Evolutionary conservation across 345 rosid species (phyloP).

Genomic region (Aethionema arabicum): DNA sequence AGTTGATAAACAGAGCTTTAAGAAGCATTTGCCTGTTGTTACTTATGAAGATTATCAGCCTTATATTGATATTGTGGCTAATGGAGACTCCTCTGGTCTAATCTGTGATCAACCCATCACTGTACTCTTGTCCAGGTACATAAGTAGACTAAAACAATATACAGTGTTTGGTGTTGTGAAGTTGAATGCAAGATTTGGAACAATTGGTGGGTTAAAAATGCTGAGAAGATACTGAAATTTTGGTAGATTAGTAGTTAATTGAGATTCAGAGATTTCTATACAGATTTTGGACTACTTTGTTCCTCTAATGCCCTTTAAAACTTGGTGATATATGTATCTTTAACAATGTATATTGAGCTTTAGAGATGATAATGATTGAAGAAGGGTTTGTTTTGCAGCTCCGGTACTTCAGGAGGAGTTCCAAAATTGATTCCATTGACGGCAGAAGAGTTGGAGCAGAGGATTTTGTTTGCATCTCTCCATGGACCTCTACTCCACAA

Average conservation of each 20-base stretch:
- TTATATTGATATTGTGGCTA: constrained; percentile 63
- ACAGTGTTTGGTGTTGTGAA: background rate
- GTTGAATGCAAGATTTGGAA: background rate
- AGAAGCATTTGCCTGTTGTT: constrained; percentile 62
- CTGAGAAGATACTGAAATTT: background rate
- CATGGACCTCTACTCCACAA: constrained; percentile 69
- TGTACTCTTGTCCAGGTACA: constrained; percentile 75
- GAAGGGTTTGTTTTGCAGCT: constrained; percentile 44
- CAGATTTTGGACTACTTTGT: too few relatives aligned
- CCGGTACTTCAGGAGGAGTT: constrained; percentile 89
- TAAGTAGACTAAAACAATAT: background rate
- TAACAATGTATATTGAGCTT: constrained; percentile 8
- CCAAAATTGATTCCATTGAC: constrained; percentile 92
- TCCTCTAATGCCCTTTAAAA: too few relatives aligned
- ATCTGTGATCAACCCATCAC: constrained; percentile 69
- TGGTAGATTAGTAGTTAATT: too few relatives aligned
- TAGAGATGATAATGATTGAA: background rate
- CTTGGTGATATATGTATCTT: too few relatives aligned
- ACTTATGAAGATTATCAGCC: constrained; percentile 68
- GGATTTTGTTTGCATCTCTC: constrained; percentile 65
- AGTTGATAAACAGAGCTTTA: constrained; percentile 49
- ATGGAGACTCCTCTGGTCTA: constrained; percentile 56
- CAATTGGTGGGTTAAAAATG: background rate
- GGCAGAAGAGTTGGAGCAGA: constrained; percentile 64
- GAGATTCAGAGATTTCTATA: too few relatives aligned